Conservation (phyloP, 2,329 filamentous ascomycete species). For the Colletotrichum sp. region DNA sequence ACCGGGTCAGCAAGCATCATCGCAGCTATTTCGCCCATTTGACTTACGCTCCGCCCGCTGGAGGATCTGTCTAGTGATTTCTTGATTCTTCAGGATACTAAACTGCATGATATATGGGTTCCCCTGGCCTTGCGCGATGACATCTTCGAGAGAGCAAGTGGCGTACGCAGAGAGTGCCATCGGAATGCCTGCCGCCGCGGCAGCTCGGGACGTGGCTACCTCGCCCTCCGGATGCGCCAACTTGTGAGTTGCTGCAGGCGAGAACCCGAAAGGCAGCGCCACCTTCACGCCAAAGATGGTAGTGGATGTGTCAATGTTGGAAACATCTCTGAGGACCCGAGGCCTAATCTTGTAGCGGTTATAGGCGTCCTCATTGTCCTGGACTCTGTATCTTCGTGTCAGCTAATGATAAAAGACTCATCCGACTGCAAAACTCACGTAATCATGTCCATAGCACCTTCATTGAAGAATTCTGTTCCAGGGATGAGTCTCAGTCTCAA, state of each 20-base stretch:
- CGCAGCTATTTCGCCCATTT: rapidly evolving
- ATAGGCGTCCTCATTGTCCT: background rate
- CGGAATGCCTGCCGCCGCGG: background rate
- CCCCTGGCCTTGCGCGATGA: background rate
- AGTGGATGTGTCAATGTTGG: background rate
- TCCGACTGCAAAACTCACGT: background rate
- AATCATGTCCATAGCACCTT: background rate
- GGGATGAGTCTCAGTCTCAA: too few relatives aligned
- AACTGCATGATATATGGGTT: background rate
- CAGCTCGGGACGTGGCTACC: background rate
- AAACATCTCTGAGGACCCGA: background rate
- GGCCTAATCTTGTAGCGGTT: background rate
- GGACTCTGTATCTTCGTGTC: background rate
- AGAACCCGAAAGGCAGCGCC: background rate
- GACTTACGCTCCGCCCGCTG: background rate
- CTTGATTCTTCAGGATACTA: background rate
- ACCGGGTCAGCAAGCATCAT: background rate
- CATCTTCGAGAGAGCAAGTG: background rate
- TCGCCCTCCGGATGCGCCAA: background rate
- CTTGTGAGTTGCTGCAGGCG: background rate
- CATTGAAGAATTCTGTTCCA: background rate
- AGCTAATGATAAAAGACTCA: too few relatives aligned
- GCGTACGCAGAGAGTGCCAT: background rate
- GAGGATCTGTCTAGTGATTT: background rate
- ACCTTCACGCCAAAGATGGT: background rate